Evolutionary conservation across 2,329 filamentous ascomycete genomes (phyloP).

Genomic region (Claviceps maximensis): DNA sequence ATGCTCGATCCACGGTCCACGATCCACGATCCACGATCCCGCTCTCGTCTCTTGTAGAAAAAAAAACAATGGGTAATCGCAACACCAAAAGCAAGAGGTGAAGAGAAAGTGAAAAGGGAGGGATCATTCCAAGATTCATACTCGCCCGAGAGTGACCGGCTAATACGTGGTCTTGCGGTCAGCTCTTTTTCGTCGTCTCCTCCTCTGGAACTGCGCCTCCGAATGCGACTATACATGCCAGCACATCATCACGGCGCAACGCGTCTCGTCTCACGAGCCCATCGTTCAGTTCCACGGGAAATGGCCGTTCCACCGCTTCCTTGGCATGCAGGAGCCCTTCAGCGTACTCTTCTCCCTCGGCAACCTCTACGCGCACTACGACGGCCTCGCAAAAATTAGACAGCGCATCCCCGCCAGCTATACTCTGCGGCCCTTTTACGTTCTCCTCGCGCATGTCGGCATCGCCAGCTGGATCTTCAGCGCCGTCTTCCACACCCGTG

Average conservation of each 20-base stretch:
- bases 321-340: constrained; percentile 91
- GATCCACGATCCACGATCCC: no score
- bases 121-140: background rate
- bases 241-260: constrained; percentile 69
- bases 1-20: background rate
- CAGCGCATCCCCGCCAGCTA: constrained; percentile 59
- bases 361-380: constrained; percentile 76
- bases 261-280: constrained; percentile 50
- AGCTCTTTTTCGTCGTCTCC: constrained; percentile 75
- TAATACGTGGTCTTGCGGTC: constrained; percentile 3
- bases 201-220: constrained; percentile 81
- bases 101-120: no score
- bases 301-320: constrained; percentile 87
- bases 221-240: constrained; percentile 99
- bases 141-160: background rate
- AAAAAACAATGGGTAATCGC: background rate
- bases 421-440: constrained; percentile 66
- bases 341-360: constrained; percentile 85
- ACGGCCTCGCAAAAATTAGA: constrained; percentile 60
- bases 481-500: constrained; percentile 83
- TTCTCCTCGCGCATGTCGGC: constrained; percentile 67
- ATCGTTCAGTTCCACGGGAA: constrained; percentile 95
- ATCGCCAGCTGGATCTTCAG: constrained; percentile 77
- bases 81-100: background rate
- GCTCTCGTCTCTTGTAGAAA: background rate